Evolutionary conservation across 495 filamentous ascomycete species (phyloP).

Genomic region (Thermochaetoides thermophila): DNA sequence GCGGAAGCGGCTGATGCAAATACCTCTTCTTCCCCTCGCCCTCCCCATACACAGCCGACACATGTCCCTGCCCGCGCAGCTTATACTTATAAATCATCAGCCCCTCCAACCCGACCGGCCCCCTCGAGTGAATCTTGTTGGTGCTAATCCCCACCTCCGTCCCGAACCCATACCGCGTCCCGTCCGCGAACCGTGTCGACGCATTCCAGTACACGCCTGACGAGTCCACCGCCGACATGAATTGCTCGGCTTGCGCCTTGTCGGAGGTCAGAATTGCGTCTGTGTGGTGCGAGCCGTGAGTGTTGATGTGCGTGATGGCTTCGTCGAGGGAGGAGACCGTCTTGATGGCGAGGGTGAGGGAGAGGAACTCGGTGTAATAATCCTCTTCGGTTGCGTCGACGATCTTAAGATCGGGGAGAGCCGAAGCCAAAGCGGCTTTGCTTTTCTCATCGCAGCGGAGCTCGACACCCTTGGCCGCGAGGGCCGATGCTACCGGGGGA

Average conservation of each 20-base stretch:
- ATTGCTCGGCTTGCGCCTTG: conserved; percentile 48
- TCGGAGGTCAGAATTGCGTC: conserved; percentile 74
- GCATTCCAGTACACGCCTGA: conserved; percentile 96
- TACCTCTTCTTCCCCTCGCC: conserved; percentile 50
- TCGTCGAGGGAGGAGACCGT: conserved; percentile 50
- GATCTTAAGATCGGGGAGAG: conserved; percentile 28
- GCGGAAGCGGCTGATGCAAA: conserved; percentile 48
- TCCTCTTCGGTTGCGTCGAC: conserved; percentile 52
- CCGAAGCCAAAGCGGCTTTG: conserved; percentile 40
- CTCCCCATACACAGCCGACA: conserved; percentile 56
- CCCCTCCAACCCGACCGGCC: conserved; percentile 86
- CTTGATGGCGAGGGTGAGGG: conserved; percentile 73
- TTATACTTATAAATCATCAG: conserved; percentile 96
- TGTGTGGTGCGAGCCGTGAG: conserved; percentile 86
- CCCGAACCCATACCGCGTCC: conserved; percentile 92
- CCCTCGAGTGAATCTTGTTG: conserved; percentile 92
- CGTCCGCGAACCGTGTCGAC: conserved; percentile 85
- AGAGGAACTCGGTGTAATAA: conserved; percentile 80
- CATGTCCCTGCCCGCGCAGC: conserved; percentile 66
- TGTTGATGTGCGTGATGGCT: conserved; percentile 80
- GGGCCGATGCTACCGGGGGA: conserved; percentile 51
- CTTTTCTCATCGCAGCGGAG: conserved; percentile 67
- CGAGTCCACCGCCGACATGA: conserved; percentile 75
- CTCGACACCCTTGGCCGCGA: conserved; percentile 62
- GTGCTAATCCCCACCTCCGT: conserved; percentile 97